Base-by-base conservation (phyloP, 345 rosid species). In the Hypericum androsaemum region DNA sequence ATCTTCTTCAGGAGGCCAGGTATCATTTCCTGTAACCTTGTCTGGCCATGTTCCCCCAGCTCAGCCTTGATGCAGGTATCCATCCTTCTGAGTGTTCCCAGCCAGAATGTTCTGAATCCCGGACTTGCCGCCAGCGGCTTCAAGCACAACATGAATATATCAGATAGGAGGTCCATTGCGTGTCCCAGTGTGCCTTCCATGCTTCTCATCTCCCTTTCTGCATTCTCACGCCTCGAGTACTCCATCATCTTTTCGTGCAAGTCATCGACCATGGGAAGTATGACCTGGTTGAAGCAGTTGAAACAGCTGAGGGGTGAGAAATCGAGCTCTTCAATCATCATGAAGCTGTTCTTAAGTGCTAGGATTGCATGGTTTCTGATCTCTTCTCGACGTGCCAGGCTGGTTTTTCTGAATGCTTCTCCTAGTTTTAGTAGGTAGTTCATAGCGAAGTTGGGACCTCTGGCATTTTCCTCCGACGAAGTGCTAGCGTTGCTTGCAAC, bases 51-150 rank as follows among this genome's bases (percentile, higher is more conserved):
- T 0, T 44, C 60, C 41, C 95, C 95, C 52, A 87, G 52, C 63
- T 87, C 89, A 0, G 89, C 86, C 52, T 90, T 87, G 92, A 90
- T 84, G 54, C 95, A 90, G 0, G 98, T 90, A 56, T 87, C 98
- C 98, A 87, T 87, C 50, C 98, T 82, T 47, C 97, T 83, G 69
- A 92, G 52, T 13, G 88, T 78, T 17, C 95, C 96, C 7, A 85
- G 64, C 98, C 95, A 90, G 50, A 90, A 90, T 1, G 98, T 85
- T 59, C 90, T 67, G 43, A 85, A 85, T 58, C 76, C 82, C 0
- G 80, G 65, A 55, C 75, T 83, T 47, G 68, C 74, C 7, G 80
- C 54, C 46, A 88, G 80, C 49, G 57, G 83, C 61, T 64, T 73
- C 38, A 83, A 38, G 52, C 52, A 80, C 51, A 54, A 62, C 69